These are phyloP conservation scores for Diutina mesorugosa DNA, from an alignment of 1,139 yeast species.

Conservation along the genomic window DNA sequence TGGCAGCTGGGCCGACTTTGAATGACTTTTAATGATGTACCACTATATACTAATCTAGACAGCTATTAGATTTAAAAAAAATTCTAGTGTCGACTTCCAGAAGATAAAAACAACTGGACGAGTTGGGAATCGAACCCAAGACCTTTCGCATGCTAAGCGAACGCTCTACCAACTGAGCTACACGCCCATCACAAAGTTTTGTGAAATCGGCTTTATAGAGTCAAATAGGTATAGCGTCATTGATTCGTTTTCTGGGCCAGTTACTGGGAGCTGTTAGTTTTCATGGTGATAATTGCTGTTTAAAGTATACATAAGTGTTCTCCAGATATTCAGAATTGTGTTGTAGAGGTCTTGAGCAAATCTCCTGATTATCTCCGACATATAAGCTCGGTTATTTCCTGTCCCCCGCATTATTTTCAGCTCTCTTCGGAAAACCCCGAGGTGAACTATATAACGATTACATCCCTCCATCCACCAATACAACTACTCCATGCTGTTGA, in stretches of 20 bases:
- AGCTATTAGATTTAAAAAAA: not conserved
- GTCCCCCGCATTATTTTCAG: not conserved
- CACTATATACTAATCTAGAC: not conserved
- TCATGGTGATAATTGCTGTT: too few relatives aligned
- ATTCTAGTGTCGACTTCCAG: too few relatives aligned
- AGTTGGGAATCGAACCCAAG: not conserved
- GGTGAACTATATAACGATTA: not conserved
- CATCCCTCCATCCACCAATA: not conserved
- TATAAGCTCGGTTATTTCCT: not conserved
- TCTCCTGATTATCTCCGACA: not conserved
- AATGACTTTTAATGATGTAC: not conserved
- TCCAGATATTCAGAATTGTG: too few relatives aligned
- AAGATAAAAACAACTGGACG: not conserved
- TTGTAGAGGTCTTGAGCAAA: not conserved
- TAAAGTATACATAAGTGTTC: too few relatives aligned
- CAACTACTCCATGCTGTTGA: conserved; percentile 1
- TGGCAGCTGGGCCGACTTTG: conserved; percentile 2
- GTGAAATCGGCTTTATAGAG: not conserved
- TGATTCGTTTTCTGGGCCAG: too few relatives aligned
- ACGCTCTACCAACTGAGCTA: not conserved
- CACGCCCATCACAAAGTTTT: not conserved
- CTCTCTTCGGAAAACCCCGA: not conserved
- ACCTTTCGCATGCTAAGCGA: not conserved
- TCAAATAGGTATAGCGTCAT: not conserved
- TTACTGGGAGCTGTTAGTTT: too few relatives aligned